A percentile compares a stretch with the other conserved stretches of the same genome.
Evolutionary conservation across 1,284 basidiomycete genomes (phyloP).

Genomic region (Inonotus obliquus): DNA sequence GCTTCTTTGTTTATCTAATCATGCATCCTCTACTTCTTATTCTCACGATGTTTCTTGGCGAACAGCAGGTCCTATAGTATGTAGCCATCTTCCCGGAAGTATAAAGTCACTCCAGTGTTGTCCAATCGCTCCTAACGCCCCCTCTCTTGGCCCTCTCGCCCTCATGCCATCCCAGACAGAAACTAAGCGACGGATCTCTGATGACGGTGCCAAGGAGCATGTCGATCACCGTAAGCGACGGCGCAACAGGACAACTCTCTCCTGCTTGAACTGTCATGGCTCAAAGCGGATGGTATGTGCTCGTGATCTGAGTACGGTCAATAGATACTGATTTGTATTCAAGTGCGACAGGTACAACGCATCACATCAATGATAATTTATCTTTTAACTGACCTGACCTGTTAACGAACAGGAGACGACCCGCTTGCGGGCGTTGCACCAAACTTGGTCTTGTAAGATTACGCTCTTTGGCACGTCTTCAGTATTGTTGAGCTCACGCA

Average conservation of each 20-base stretch:
- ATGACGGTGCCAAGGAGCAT: constrained; percentile 5
- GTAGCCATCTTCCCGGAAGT: background rate
- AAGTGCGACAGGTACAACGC: constrained; percentile 21
- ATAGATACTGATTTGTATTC: background rate
- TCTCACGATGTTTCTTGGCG: background rate
- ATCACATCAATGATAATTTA: background rate
- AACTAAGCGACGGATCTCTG: constrained; percentile 8
- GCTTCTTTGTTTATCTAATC: background rate
- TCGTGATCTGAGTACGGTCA: background rate
- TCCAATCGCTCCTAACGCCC: background rate
- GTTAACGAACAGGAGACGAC: constrained; percentile 17
- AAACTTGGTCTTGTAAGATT: constrained; percentile 30
- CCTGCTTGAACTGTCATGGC: constrained; percentile 40
- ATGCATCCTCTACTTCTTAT: background rate
- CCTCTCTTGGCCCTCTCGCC: background rate
- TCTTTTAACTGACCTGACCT: background rate
- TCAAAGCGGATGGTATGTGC: constrained; percentile 41
- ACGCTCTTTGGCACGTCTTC: background rate
- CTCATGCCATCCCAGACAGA: constrained; percentile 1
- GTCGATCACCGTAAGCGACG: constrained; percentile 38
- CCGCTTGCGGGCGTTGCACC: constrained; percentile 26
- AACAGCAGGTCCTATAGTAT: background rate
- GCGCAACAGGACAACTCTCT: constrained; percentile 39
- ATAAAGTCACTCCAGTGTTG: background rate
- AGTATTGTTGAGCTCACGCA: background rate